Conservation (phyloP, 2,329 filamentous ascomycete genomes). For the Aureobasidium sp. region DNA sequence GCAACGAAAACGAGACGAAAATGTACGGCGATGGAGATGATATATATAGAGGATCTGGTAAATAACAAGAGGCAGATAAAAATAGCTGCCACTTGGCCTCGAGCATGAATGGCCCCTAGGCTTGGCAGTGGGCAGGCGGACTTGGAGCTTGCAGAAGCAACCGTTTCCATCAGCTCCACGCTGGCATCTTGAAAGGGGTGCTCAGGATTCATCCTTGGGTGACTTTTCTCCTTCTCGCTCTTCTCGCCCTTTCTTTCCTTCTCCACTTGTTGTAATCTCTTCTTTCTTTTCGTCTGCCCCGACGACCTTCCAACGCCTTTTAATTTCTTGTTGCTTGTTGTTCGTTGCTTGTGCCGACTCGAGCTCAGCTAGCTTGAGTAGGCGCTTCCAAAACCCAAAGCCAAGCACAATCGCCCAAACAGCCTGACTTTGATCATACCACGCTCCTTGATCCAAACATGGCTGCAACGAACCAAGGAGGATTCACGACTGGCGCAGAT, state of each 20-base stretch:
- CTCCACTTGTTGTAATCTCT: conserved; percentile 5
- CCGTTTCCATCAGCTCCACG: conserved; percentile 16
- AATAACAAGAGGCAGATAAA: neutral
- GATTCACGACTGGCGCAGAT: conserved; percentile 9
- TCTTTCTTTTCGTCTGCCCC: conserved; percentile 9
- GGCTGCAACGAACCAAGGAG: conserved; percentile 14
- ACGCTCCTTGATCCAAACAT: conserved; percentile 1
- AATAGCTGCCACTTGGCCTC: conserved; percentile 13
- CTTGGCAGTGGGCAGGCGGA: conserved; percentile 4
- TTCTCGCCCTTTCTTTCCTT: conserved; percentile 8
- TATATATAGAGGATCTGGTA: conserved; percentile 5
- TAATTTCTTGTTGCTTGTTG: conserved; percentile 5
- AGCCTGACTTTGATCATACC: neutral
- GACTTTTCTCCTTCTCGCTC: neutral
- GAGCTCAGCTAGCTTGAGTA: conserved; percentile 9
- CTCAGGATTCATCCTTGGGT: neutral
- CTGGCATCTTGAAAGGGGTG: conserved; percentile 17
- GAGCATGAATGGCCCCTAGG: neutral
- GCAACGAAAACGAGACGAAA: neutral
- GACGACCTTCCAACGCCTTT: neutral
- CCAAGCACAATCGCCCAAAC: neutral
- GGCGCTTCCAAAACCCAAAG: conserved; percentile 8
- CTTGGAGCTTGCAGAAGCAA: neutral
- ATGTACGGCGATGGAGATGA: neutral
- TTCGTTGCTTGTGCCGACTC: neutral